Evolutionary conservation across 2,329 filamentous ascomycete species (phyloP), one percentile per base, ranked within the genome.

Genomic region (Phialophora expanda): DNA sequence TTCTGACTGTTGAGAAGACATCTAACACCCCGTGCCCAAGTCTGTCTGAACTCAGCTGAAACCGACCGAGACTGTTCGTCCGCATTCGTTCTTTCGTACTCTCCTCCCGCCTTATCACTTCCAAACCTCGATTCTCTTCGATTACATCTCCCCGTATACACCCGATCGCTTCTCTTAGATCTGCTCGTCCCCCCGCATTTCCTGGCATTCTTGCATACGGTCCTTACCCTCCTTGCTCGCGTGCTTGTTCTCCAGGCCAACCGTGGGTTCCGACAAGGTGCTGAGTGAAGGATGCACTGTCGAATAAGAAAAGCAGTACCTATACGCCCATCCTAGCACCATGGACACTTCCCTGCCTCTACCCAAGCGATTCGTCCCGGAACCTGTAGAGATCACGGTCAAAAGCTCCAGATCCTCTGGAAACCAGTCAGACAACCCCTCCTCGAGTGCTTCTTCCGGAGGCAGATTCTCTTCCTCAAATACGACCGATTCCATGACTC

Each of bases 331-430:
- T 46, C 48, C 26, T 41, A 65, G 46, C 9, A 65, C 38, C 41
- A 69, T 67, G 67, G 60, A 60, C 26, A 53, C 65, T 56, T 66
- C 66, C 65, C 67, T 65, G 62, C 63, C 65, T 64, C 64, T 64
- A 48, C 59, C 44, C 55, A 64, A 59, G 62, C 63, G 58, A 28
- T 73, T 76, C 53, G 55, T 71, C 14, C 75, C 75, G 17, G 72
- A 76, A 28, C 75, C 71, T 56, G 48, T 73, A 55, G 71, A 73
- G 66, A 73, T 69, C 22, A 68, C 66, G 4, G 55, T 64, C 38
- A 55, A 60, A 59, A 68, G 51, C n/a, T 67, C 69, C 50, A 69
- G 61, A 54, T 56, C 50, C 28, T 48, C 61, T 48, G 41, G 34
- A 22, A 56, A 11, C 61, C 61, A 60, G 34, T 62, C 67, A 56